Evolutionary conservation across 1,139 yeast genomes (phyloP).

Genomic region (Taiozyma sp.): DNA sequence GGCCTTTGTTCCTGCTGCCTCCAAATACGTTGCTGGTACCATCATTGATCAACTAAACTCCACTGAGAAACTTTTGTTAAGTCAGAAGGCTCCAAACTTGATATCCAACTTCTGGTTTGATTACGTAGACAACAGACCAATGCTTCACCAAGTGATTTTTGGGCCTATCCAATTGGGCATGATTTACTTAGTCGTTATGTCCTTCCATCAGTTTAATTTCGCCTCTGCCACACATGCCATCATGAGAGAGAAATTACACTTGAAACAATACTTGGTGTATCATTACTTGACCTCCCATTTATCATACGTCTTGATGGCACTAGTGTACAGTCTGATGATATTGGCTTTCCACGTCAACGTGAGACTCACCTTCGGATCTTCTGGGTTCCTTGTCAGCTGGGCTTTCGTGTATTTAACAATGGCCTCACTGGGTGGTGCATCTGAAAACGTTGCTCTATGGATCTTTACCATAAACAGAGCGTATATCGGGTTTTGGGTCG

Average conservation of each 20-base stretch:
- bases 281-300: conserved; percentile 39
- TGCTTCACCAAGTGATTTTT: conserved; percentile 37
- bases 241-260: conserved; percentile 35
- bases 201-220: conserved; percentile 48
- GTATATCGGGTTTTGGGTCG: conserved; percentile 43
- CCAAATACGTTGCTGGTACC: conserved; percentile 3
- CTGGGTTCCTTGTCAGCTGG: conserved; percentile 51
- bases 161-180: conserved; percentile 66
- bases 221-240: conserved; percentile 39
- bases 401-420: conserved; percentile 39
- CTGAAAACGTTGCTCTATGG: conserved; percentile 39
- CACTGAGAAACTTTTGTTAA: conserved; percentile 52
- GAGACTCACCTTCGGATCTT: conserved; percentile 34
- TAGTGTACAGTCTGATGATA: conserved; percentile 39
- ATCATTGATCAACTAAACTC: conserved; percentile 26
- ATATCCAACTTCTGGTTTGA: conserved; percentile 22
- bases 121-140: conserved; percentile 39
- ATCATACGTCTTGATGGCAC: conserved; percentile 38
- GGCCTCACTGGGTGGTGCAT: conserved; percentile 48
- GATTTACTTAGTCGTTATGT: conserved; percentile 58
- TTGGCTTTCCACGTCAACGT: conserved; percentile 40
- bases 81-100: conserved; percentile 54
- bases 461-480: conserved; percentile 38
- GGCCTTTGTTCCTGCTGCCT: conserved; percentile 4
- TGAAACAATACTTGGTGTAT: conserved; percentile 35